A percentile compares a stretch with the other conserved stretches of the same genome.
These are phyloP conservation scores for Rhodotorula sp. DNA, from an alignment of 1,284 basidiomycete species.

Conservation along the genomic window DNA sequence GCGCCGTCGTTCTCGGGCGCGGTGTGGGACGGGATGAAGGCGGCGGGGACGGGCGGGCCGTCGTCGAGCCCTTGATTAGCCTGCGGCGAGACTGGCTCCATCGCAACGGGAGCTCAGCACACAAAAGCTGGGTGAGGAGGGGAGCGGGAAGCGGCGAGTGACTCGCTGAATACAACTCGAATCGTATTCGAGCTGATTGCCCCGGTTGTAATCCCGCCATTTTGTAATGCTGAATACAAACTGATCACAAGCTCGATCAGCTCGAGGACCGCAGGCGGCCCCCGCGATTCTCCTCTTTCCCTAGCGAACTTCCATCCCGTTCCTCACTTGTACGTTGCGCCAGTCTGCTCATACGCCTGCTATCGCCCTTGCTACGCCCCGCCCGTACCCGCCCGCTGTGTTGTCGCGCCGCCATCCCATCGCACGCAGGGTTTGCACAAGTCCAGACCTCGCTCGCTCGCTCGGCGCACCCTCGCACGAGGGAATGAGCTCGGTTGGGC, in stretches of 20 bases:
- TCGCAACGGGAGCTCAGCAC: background rate
- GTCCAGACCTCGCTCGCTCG: too few relatives aligned
- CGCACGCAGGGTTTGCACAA: too few relatives aligned
- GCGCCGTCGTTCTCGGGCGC: slow-evolving; percentile 1
- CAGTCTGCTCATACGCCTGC: too few relatives aligned
- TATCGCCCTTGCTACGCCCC: too few relatives aligned
- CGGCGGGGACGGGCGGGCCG: slow-evolving; percentile 7
- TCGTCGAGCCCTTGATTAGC: slow-evolving; percentile 24
- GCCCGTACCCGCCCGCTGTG: too few relatives aligned
- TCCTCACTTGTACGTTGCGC: too few relatives aligned
- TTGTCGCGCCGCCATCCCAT: too few relatives aligned
- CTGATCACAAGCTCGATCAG: background rate
- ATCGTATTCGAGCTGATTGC: background rate
- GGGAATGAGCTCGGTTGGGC: too few relatives aligned
- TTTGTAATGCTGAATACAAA: background rate
- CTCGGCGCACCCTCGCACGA: too few relatives aligned
- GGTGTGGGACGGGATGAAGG: slow-evolving; percentile 15
- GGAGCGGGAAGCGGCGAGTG: background rate
- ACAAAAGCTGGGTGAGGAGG: background rate
- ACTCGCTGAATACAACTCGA: background rate
- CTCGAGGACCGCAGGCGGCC: background rate
- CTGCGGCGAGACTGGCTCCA: slow-evolving; percentile 18
- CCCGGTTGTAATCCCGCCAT: too few relatives aligned
- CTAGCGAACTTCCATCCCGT: too few relatives aligned
- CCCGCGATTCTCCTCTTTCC: too few relatives aligned